Percentiles rank a stretch among this genome's conserved stretches.
These are phyloP conservation scores for Isoetes taiwanensis DNA, from an alignment of 75 land plant genomes.

Conservation along the genomic window DNA sequence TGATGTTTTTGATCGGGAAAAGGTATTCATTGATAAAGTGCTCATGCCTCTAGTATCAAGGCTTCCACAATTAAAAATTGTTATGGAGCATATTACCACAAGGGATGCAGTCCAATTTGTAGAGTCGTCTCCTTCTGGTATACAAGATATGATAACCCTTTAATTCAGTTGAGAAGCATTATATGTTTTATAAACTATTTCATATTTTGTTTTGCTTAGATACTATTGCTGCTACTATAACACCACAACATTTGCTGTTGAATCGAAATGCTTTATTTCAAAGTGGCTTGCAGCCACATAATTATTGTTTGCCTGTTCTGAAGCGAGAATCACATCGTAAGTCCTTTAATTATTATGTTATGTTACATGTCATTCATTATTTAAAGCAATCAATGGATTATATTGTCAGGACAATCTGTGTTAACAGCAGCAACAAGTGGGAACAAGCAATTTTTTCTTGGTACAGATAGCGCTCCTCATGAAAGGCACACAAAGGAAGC, in stretches of 20 bases:
- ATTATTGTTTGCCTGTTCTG: constrained; percentile 89
- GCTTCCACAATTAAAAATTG: constrained; percentile 67
- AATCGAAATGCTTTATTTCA: constrained; percentile 84
- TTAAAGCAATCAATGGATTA: not conserved
- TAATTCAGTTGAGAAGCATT: constrained; percentile 2
- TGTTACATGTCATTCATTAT: no score
- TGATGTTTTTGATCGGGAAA: constrained; percentile 89
- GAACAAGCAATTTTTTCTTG: constrained; percentile 66
- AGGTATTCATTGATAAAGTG: constrained; percentile 62
- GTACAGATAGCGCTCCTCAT: constrained; percentile 96
- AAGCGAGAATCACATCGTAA: constrained; percentile 83
- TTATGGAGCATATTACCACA: constrained; percentile 96
- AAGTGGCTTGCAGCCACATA: constrained; percentile 89
- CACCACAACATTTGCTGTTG: constrained; percentile 84
- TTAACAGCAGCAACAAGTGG: constrained; percentile 88
- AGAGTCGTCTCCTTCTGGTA: constrained; percentile 45
- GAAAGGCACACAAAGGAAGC: constrained; percentile 66
- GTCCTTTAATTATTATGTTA: constrained; percentile 7
- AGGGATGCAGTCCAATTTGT: constrained; percentile 72
- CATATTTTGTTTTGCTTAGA: constrained; percentile 24
- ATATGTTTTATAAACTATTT: constrained; percentile 3
- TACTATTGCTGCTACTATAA: constrained; percentile 78
- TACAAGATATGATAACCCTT: no score
- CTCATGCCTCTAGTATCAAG: constrained; percentile 49
- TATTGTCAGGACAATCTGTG: constrained; percentile 61